Base-by-base conservation (phyloP, 495 filamentous ascomycete genomes). In the Sordaria brevicollis region DNA sequence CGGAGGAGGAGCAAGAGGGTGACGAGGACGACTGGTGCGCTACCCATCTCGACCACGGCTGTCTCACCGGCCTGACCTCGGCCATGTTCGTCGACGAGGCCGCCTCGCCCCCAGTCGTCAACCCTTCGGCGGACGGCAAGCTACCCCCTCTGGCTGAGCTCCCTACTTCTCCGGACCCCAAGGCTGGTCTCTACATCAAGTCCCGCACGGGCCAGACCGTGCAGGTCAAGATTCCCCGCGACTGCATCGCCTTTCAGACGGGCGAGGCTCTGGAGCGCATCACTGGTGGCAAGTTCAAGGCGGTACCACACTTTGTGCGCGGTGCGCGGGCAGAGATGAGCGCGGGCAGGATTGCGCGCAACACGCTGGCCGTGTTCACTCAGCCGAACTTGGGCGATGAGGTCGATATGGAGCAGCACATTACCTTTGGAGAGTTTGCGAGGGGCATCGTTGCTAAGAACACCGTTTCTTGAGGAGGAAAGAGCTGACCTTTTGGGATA, bases 301-400 rank as follows among this genome's bases (percentile, higher is more conserved):
- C 95, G 1, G 95, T 99, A 68, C 95, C 95, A 76, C 95, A 99
- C 84, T 97, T 96, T 80, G 95, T 99, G 21, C 88, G 90, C 72
- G 95, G 93, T 1, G 83, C 88, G 68, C 78, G 84, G 38, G 78
- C 81, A 1, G 76, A 76, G 67, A 78, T 76, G 69, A 78, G 79
- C 74, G 80, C 75, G 19, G 82, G 79, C 31, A 80, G 82, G 57
- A 86, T 96, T 70, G 93, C 94, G 54, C 84, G 95, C 71, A 98
- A 97, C 83, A 99, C 95, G 66, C 81, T 99, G 69, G 95, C 95
- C 5, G 93, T 99, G 35, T 99, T 99, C 78, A 99, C 95, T 65
- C 95, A 99, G 84, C 95, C 95, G 43, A 96, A 97, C 83, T 78
- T 99, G 65, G 90, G 87, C 67, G 95, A 97, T 74, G 87, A 90